Evolutionary conservation across 305 asterid genomes (phyloP).

Genomic region (Fraxinus latifolia): DNA sequence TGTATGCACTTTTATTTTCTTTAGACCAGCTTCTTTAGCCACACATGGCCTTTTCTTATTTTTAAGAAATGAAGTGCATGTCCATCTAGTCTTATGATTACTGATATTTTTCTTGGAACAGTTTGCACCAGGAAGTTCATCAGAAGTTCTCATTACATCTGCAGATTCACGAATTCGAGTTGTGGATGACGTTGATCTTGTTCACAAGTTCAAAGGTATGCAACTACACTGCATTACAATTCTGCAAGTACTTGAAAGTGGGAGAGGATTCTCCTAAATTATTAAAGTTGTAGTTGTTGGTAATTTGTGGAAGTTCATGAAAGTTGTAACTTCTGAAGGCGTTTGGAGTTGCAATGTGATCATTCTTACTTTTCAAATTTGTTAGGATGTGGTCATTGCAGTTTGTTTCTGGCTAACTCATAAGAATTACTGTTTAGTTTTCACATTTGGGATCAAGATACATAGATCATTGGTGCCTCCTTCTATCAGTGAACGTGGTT

Average conservation of each 20-base stretch:
- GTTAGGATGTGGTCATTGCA: not conserved
- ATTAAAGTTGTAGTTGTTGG: not conserved
- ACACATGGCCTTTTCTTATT: not conserved
- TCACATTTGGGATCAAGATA: not conserved
- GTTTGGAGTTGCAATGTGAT: not conserved
- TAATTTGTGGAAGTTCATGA: not conserved
- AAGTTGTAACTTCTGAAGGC: not conserved
- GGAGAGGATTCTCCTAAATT: slow-evolving; percentile 1
- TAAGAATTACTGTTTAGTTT: not conserved
- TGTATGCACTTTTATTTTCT: not conserved
- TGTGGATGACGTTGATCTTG: slow-evolving; percentile 72
- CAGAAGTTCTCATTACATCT: slow-evolving; percentile 90
- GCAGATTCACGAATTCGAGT: slow-evolving; percentile 94
- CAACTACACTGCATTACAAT: not conserved
- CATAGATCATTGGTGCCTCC: not conserved
- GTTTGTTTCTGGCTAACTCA: not conserved
- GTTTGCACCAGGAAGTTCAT: slow-evolving; percentile 94
- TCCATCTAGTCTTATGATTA: slow-evolving; percentile 23
- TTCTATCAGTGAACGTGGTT: not conserved
- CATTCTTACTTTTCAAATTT: not conserved
- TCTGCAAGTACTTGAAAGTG: not conserved
- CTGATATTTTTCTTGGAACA: slow-evolving; percentile 35
- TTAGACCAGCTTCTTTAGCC: not conserved
- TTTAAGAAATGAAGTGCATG: not conserved
- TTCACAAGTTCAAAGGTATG: slow-evolving; percentile 93